Evolutionary conservation across 306 rosid species (phyloP).

Genomic region (Malus sieversii): DNA sequence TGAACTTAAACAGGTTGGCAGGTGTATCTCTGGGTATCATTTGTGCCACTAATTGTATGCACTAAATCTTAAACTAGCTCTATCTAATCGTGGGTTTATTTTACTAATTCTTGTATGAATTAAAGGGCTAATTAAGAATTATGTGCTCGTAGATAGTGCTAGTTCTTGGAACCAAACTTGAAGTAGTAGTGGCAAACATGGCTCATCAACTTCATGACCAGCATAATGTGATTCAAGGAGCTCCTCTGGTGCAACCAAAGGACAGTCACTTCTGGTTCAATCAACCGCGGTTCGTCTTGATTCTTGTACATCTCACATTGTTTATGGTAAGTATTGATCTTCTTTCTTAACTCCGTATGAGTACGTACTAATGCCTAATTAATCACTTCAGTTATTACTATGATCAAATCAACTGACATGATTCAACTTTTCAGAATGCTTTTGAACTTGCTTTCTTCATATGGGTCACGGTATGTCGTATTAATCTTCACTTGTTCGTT

Average conservation of each 20-base stretch:
- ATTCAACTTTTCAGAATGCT: conserved; percentile 33
- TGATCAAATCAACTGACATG: not conserved
- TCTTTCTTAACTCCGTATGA: not conserved
- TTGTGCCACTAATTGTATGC: conserved; percentile 44
- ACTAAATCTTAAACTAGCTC: not conserved
- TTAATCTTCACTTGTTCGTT: not conserved
- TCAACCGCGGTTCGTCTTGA: conserved; percentile 39
- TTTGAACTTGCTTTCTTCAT: conserved; percentile 51
- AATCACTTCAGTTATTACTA: not conserved
- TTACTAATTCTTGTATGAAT: not conserved
- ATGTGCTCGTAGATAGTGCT: conserved; percentile 30
- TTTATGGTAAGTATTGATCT: conserved; percentile 30
- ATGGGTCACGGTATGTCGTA: conserved; percentile 50
- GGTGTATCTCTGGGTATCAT: conserved; percentile 48
- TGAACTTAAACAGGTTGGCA: conserved; percentile 43
- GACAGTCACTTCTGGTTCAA: conserved; percentile 53
- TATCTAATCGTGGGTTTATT: not conserved
- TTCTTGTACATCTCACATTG: conserved; percentile 40
- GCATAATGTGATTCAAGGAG: conserved; percentile 32
- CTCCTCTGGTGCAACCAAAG: conserved; percentile 49
- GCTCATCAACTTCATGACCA: conserved; percentile 33
- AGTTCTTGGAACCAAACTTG: conserved; percentile 46
- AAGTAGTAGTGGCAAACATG: conserved; percentile 46
- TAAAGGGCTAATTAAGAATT: not conserved
- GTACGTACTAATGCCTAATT: not conserved